Evolutionary conservation across 352 stramenopile genomes (phyloP).

Genomic region (Pilasporangium apinafurcum): DNA sequence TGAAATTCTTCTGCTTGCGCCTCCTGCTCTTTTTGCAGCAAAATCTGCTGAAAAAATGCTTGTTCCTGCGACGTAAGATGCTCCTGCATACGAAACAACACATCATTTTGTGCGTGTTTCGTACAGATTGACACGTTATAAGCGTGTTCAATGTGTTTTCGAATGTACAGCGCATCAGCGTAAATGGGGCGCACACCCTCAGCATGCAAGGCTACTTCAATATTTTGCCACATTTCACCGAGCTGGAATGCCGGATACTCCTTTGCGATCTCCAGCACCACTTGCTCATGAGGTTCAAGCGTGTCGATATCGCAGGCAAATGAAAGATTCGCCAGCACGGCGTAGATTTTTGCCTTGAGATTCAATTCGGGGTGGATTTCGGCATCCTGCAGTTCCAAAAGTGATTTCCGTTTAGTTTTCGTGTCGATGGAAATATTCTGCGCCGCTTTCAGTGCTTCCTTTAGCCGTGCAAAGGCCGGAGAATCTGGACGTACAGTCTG

Average conservation of each 20-base stretch:
- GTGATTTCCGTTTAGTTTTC: conserved; percentile 2
- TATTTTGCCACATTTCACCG: conserved; percentile 71
- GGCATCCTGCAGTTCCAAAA: conserved; percentile 23
- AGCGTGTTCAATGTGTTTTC: conserved; percentile 59
- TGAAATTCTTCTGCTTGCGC: conserved; percentile 53
- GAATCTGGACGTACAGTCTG: conserved; percentile 29
- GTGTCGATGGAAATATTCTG: conserved; percentile 19
- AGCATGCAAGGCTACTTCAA: conserved; percentile 52
- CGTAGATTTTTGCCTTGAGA: conserved; percentile 68
- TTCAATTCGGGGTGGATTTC: conserved; percentile 45
- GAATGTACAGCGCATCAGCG: conserved; percentile 68
- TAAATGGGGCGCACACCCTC: conserved; percentile 66
- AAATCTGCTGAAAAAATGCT: conserved; percentile 43
- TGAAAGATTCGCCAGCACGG: conserved; percentile 53
- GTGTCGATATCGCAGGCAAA: conserved; percentile 28
- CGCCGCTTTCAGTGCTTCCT: conserved; percentile 54
- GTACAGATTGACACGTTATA: conserved; percentile 66
- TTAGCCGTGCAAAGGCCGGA: conserved; percentile 61
- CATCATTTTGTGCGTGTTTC: conserved; percentile 50
- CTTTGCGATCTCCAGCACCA: conserved; percentile 70
- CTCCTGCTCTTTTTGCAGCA: conserved; percentile 65
- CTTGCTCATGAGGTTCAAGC: conserved; percentile 37
- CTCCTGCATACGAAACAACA: conserved; percentile 18
- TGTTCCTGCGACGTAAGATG: conserved; percentile 16
- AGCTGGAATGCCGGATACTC: conserved; percentile 63